A percentile compares a stretch with the other conserved stretches of the same genome.
These are phyloP conservation scores for Chenopodium album DNA, from an alignment of 148 eudicot species.

Conservation along the genomic window DNA sequence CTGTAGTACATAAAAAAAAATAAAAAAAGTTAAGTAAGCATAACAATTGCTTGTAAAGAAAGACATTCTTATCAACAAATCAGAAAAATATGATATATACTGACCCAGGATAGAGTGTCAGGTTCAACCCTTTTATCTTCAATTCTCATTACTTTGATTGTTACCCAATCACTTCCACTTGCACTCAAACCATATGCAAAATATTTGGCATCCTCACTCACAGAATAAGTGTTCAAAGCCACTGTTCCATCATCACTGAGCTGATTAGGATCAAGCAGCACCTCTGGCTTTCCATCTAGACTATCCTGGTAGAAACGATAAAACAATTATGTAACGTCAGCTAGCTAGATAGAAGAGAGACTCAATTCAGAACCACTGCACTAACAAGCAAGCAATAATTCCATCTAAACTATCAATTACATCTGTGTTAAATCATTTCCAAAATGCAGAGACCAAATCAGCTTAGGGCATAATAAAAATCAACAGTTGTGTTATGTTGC, in stretches of 20 bases:
- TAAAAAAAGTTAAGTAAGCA: not conserved
- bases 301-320: conserved; percentile 52
- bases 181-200: conserved; percentile 82
- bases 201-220: conserved; percentile 87
- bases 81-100: conserved; percentile 5
- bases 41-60: not conserved
- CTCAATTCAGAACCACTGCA: too few relatives aligned
- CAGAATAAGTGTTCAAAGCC: conserved; percentile 53
- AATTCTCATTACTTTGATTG: conserved; percentile 75
- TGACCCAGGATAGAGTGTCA: conserved; percentile 86
- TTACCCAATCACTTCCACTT: conserved; percentile 98
- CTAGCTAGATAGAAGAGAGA: not conserved
- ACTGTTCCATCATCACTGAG: conserved; percentile 94
- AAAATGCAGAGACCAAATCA: not conserved
- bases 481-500: not conserved
- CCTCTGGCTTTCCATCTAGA: conserved; percentile 77
- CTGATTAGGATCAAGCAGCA: conserved; percentile 87
- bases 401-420: not conserved
- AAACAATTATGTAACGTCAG: not conserved
- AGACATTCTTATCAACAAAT: not conserved
- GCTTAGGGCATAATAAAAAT: not conserved
- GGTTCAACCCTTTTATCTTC: conserved; percentile 61
- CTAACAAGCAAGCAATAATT: not conserved
- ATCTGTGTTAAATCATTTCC: not conserved
- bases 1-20: conserved; percentile 39